Percentiles rank a stretch among this genome's conserved stretches.
Conservation (phyloP, 495 filamentous ascomycete genomes). For the Bacidia rubella region DNA sequence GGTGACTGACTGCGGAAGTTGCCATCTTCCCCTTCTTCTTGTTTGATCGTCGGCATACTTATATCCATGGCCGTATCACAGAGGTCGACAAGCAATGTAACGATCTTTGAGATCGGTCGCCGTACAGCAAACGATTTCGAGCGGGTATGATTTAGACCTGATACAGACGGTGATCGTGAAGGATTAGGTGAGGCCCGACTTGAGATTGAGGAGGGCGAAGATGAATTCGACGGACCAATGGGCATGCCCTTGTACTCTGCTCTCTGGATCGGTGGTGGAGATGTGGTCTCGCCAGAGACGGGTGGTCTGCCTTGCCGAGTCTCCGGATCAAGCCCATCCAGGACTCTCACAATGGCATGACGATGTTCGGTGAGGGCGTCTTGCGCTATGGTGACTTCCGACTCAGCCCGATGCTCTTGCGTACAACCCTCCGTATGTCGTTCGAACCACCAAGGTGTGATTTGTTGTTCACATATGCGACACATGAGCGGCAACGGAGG, state of each 20-base stretch:
- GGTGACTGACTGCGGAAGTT: slow-evolving; percentile 80
- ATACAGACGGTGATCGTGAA: slow-evolving; percentile 63
- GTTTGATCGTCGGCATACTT: slow-evolving; percentile 82
- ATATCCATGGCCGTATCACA: slow-evolving; percentile 95
- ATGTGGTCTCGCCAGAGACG: slow-evolving; percentile 41
- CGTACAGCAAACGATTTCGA: slow-evolving; percentile 77
- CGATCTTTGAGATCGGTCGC: slow-evolving; percentile 77
- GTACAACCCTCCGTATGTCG: slow-evolving; percentile 94
- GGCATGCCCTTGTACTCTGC: slow-evolving; percentile 85
- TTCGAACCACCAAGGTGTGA: slow-evolving; percentile 99
- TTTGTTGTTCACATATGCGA: slow-evolving; percentile 93
- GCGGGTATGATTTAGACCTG: slow-evolving; percentile 56
- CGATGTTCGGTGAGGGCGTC: slow-evolving; percentile 89
- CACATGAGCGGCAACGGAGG: slow-evolving; percentile 83
- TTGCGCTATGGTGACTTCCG: slow-evolving; percentile 92
- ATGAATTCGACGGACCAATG: slow-evolving; percentile 62
- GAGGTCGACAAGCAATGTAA: slow-evolving; percentile 85
- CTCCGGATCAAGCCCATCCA: slow-evolving; percentile 66
- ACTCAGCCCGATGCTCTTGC: slow-evolving; percentile 90
- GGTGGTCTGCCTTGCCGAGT: slow-evolving; percentile 55
- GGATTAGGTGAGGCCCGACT: slow-evolving; percentile 54
- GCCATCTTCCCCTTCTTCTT: slow-evolving; percentile 46
- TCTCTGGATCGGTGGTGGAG: slow-evolving; percentile 31
- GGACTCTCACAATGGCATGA: slow-evolving; percentile 85
- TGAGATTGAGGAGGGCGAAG: slow-evolving; percentile 46